Evolutionary conservation across 75 land plant species (phyloP), one percentile per base, ranked within the genome.

Genomic region (Pinus taeda): DNA sequence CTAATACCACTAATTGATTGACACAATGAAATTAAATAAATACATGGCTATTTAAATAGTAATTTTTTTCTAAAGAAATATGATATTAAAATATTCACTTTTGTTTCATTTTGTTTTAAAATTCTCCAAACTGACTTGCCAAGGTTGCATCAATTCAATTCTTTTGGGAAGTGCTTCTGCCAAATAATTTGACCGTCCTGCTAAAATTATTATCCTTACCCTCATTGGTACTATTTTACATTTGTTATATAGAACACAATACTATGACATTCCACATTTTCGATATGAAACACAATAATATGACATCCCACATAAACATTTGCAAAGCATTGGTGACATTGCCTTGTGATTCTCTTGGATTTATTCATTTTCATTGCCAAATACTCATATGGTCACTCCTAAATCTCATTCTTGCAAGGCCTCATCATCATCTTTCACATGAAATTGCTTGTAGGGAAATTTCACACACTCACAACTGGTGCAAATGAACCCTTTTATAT

Each of bases 401-500:
- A 30, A 37, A 37, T 37, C 37, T 4, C 37, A 29, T 37, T n/a
- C 37, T 66, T 7, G 33, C 70, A 66, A 66, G 18, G 45, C 70
- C 37, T 66, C 33, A 66, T 66, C 42, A 1, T 37, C 33, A 66
- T 66, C 45, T 66, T 18, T 17, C 36, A 42, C 36, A 66, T 42
- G 18, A 66, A 66, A 66, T 30, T 66, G 70, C 36, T 81, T 57
- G 80, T 94, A 96, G 99, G 99, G 18, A 93, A 93, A 56, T 94
- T 96, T 81, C 94, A 90, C 83, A 90, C 99, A 13, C 79, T 96
- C 78, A 92, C 96, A 11, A 96, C 97, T 9, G 99, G 99, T 9
- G 91, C 97, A 26, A 96, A 96, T 77, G 97, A 96, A 78, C 89
- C 93, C 78, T 86, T 95, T 67, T 94, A 97, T 97, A 82, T 96